Evolutionary conservation across 192 early-diverging fungal species (phyloP).

Genomic region (Backusella psychrophila): DNA sequence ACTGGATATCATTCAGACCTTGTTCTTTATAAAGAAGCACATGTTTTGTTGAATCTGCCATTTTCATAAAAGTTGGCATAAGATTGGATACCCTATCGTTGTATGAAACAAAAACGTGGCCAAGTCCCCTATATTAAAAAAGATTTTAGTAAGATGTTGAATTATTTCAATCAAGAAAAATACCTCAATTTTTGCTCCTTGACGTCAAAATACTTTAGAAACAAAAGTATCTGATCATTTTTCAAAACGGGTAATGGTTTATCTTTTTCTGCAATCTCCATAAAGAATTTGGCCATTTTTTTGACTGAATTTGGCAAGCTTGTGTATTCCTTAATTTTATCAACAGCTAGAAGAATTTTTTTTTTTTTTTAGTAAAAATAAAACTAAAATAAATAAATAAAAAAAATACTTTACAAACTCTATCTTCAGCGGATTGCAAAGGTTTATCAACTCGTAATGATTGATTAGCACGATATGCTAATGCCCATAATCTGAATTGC

Average conservation of each 20-base stretch:
- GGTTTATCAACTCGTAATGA: slow-evolving; percentile 80
- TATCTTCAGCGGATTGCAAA: slow-evolving; percentile 48
- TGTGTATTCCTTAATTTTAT: slow-evolving; percentile 22
- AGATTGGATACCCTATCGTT: neutral
- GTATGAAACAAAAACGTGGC: slow-evolving; percentile 8
- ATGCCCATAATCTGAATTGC: slow-evolving; percentile 79
- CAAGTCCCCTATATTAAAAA: neutral
- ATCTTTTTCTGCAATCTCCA: slow-evolving; percentile 9
- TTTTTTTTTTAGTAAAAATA: neutral
- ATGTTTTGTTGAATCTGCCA: neutral
- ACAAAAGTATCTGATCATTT: slow-evolving; percentile 58
- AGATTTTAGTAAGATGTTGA: neutral
- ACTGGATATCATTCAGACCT: neutral
- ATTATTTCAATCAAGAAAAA: slow-evolving; percentile 7
- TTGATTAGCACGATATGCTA: slow-evolving; percentile 84
- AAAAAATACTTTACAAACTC: slow-evolving; percentile 12
- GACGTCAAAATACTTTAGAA: slow-evolving; percentile 88
- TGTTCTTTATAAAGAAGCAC: neutral
- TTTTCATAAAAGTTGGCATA: neutral
- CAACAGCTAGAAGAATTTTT: slow-evolving; percentile 26
- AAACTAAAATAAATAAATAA: neutral
- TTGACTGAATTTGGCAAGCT: neutral
- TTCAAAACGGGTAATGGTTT: slow-evolving; percentile 1
- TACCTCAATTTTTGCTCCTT: slow-evolving; percentile 56
- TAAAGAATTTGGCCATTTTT: slow-evolving; percentile 24